phyloP scores from a whole-genome alignment of 768 basidiomycete genomes.

The Termitomyces sp. region DNA sequence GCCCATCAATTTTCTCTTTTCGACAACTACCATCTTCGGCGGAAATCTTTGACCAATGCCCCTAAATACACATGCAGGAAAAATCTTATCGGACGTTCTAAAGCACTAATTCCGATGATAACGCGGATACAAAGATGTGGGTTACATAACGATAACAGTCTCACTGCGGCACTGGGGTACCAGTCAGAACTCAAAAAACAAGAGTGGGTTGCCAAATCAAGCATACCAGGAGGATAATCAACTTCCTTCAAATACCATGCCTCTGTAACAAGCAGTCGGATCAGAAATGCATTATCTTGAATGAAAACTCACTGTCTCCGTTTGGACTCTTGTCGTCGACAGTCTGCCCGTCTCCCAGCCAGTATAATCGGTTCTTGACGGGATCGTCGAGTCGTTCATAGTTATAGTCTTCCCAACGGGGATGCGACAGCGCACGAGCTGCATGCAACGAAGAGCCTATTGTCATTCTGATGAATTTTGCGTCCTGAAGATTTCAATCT shows the following conservation, averaged over 20 bases:
- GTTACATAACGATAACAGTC: background rate
- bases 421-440: constrained; percentile 38
- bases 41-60: background rate
- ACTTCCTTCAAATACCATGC: constrained; percentile 44
- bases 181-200: background rate
- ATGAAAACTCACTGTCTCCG: constrained; percentile 24
- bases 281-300: background rate
- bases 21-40: background rate
- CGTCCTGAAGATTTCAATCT: background rate
- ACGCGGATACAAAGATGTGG: background rate
- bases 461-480: background rate
- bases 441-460: constrained; percentile 51
- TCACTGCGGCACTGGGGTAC: constrained; percentile 3
- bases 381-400: constrained; percentile 38
- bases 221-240: constrained; percentile 39
- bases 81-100: background rate
- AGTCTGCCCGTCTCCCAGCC: constrained; percentile 59
- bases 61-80: background rate
- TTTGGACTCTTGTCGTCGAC: constrained; percentile 34
- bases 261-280: constrained; percentile 20
- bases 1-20: background rate
- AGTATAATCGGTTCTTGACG: constrained; percentile 44
- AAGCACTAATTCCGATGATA: background rate
- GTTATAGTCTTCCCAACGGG: constrained; percentile 62
- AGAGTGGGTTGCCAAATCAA: background rate